Conservation (phyloP, 2,329 filamentous ascomycete species). For the Sporothrix pallida region DNA sequence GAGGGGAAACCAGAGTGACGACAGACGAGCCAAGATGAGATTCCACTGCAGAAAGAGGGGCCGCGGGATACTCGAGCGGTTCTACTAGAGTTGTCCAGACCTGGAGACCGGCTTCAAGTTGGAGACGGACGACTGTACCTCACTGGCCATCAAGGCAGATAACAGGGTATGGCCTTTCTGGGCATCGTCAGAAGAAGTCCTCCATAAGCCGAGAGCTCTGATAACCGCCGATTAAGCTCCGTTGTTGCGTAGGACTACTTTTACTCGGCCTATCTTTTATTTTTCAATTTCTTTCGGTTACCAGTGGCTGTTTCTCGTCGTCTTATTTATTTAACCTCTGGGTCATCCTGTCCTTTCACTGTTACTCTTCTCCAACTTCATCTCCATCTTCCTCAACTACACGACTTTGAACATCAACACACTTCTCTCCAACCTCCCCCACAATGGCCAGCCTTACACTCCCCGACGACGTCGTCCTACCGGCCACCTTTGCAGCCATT, state of each 20-base stretch:
- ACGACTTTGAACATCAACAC: background rate
- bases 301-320: background rate
- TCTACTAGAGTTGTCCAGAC: too few relatives aligned
- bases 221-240: constrained; percentile 8
- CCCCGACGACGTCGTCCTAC: constrained; percentile 48
- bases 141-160: background rate
- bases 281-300: background rate
- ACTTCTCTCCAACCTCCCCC: background rate
- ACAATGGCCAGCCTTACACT: constrained; percentile 27
- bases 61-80: background rate
- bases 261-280: background rate
- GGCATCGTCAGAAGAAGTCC: background rate
- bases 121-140: background rate
- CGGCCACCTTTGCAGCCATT: constrained; percentile 67
- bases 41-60: constrained; percentile 1
- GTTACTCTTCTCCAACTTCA: background rate
- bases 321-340: background rate
- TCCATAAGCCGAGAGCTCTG: constrained; percentile 6
- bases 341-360: background rate
- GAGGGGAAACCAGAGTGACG: background rate
- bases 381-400: background rate
- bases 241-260: background rate
- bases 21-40: background rate
- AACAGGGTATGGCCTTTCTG: background rate
- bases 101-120: background rate